phyloP scores from a whole-genome alignment of 495 filamentous ascomycete species.

The Tricharina praecox region DNA sequence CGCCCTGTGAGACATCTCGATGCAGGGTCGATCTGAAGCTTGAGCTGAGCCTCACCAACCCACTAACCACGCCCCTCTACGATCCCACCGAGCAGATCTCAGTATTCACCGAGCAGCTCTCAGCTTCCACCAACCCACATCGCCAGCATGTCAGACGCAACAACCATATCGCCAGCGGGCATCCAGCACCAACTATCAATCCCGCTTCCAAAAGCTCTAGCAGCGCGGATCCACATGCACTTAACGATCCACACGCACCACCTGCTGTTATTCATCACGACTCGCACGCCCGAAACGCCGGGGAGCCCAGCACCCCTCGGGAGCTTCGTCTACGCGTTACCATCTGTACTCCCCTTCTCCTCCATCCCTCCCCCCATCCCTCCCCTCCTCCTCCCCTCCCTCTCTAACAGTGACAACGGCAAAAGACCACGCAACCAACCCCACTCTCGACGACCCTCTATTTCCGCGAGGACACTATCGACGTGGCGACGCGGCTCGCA shows the following conservation, averaged over 20 bases:
- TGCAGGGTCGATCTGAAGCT: no score
- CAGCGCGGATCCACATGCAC: slow-evolving; percentile 65
- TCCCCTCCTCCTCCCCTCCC: not conserved
- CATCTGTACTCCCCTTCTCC: slow-evolving; percentile 41
- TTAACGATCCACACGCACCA: slow-evolving; percentile 51
- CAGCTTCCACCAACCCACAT: not conserved
- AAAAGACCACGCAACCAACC: not conserved
- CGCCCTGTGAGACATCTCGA: no score
- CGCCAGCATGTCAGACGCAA: slow-evolving; percentile 2
- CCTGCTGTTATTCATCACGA: slow-evolving; percentile 59
- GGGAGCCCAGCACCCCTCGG: slow-evolving; percentile 39
- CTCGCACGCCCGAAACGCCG: slow-evolving; percentile 43
- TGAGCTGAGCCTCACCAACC: slow-evolving; percentile 1
- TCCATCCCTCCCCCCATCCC: slow-evolving; percentile 30
- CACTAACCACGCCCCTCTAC: not conserved
- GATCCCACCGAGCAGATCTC: not conserved
- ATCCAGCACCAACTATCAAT: slow-evolving; percentile 45
- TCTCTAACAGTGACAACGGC: not conserved
- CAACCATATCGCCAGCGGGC: not conserved
- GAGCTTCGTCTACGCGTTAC: slow-evolving; percentile 67
- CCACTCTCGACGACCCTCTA: slow-evolving; percentile 66
- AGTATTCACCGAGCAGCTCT: no score
- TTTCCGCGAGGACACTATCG: slow-evolving; percentile 52
- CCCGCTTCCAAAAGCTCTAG: slow-evolving; percentile 54
- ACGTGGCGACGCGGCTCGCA: slow-evolving; percentile 71